Percentiles rank a stretch among this genome's conserved stretches.
phyloP scores from a whole-genome alignment of 164 flowering plant genomes.

The Tinospora cordifolia region DNA sequence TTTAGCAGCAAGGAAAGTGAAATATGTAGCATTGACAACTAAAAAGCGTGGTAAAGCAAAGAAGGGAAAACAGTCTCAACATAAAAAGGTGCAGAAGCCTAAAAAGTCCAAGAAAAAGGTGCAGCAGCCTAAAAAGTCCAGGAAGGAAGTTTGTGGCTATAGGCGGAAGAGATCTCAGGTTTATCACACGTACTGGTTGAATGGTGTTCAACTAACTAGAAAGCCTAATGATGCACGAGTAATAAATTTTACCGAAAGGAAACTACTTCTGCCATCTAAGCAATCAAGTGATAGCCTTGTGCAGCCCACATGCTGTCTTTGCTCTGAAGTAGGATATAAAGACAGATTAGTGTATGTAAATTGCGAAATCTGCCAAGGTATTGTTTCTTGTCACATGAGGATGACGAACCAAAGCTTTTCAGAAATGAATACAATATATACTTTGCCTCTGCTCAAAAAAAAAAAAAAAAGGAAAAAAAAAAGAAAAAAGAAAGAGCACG shows the following conservation, averaged over 20 bases:
- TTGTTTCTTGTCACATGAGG: not conserved
- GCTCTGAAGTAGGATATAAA: conserved; percentile 34
- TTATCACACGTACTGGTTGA: conserved; percentile 61
- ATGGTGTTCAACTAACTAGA: conserved; percentile 62
- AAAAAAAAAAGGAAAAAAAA: too few relatives aligned
- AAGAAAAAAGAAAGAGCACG: too few relatives aligned
- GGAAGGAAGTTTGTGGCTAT: conserved; percentile 27
- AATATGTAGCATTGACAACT: conserved; percentile 26
- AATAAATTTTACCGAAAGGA: conserved; percentile 37
- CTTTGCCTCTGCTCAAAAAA: too few relatives aligned
- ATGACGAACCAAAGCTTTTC: not conserved
- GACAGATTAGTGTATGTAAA: conserved; percentile 38
- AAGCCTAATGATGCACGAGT: conserved; percentile 60
- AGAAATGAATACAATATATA: too few relatives aligned
- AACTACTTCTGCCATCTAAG: conserved; percentile 33
- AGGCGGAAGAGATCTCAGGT: conserved; percentile 45
- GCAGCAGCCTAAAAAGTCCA: conserved; percentile 19
- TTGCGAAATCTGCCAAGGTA: conserved; percentile 83
- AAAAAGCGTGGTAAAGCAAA: conserved; percentile 28
- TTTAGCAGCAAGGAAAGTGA: conserved; percentile 42
- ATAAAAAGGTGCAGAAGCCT: conserved; percentile 19
- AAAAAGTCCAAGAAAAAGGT: conserved; percentile 26
- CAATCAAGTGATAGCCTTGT: conserved; percentile 12
- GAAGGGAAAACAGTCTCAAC: conserved; percentile 29
- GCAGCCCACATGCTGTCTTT: conserved; percentile 58